Conservation (phyloP, 2,329 filamentous ascomycete species). For the Trichoderma sp. region DNA sequence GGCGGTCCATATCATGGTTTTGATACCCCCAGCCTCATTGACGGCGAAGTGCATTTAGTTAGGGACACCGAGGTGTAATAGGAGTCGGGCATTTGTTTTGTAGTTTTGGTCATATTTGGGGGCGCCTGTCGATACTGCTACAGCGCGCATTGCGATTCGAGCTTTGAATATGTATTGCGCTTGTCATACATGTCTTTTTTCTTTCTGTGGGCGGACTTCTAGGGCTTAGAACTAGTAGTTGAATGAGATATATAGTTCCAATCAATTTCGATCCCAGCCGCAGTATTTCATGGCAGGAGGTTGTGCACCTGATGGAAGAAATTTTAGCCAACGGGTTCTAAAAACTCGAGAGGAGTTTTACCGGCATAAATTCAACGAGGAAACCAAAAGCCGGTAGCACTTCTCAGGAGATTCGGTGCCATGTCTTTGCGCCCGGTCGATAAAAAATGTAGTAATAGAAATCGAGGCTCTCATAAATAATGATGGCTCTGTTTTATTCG, state of each 20-base stretch:
- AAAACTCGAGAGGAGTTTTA: constrained; percentile 19
- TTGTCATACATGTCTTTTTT: constrained; percentile 6
- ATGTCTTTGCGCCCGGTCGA: neutral
- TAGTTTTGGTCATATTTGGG: constrained; percentile 17
- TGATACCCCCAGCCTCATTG: constrained; percentile 22
- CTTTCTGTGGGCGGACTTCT: constrained; percentile 13
- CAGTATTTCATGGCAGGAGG: neutral
- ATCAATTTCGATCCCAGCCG: neutral
- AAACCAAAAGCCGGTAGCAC: constrained; percentile 18
- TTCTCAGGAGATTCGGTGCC: neutral
- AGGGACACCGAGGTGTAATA: constrained; percentile 19
- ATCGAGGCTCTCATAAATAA: neutral
- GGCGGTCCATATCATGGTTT: constrained; percentile 21
- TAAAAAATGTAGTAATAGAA: neutral
- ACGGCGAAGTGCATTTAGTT: constrained; percentile 19
- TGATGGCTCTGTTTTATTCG: neutral
- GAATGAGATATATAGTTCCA: neutral
- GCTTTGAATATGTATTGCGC: constrained; percentile 19
- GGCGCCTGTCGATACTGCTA: constrained; percentile 13
- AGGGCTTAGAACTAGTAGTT: constrained; percentile 19
- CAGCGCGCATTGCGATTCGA: constrained; percentile 7
- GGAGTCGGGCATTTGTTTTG: constrained; percentile 21
- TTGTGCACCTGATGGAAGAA: constrained; percentile 9
- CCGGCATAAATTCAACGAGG: constrained; percentile 18
- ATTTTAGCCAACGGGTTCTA: constrained; percentile 22